Percentiles rank a stretch among this genome's conserved stretches.
phyloP scores from a whole-genome alignment of 1,139 yeast genomes.

The Hyphopichia buzzinii region DNA sequence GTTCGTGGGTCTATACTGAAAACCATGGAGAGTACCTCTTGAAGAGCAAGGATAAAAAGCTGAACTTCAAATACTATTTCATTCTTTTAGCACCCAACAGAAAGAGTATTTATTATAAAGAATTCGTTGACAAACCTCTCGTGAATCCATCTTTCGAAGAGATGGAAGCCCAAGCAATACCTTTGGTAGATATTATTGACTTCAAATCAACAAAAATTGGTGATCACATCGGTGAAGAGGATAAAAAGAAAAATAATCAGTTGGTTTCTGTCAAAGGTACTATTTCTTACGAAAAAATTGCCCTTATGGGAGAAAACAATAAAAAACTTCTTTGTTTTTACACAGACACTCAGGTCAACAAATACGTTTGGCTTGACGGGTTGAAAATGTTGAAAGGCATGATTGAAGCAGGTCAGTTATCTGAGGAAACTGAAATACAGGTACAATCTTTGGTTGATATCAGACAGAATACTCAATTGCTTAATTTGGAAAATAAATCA shows the following conservation, averaged over 20 bases:
- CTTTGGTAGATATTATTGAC: constrained; percentile 34
- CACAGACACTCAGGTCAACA: constrained; percentile 69
- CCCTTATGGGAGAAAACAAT: constrained; percentile 42
- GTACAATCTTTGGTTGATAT: constrained; percentile 56
- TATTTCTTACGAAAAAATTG: constrained; percentile 54
- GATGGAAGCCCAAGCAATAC: constrained; percentile 33
- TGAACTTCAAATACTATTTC: constrained; percentile 44
- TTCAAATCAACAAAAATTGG: constrained; percentile 46
- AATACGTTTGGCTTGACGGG: constrained; percentile 81
- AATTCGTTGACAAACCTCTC: constrained; percentile 47
- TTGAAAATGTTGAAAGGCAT: constrained; percentile 55
- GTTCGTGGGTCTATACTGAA: constrained; percentile 81
- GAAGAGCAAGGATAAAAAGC: constrained; percentile 24
- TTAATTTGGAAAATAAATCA: constrained; percentile 44
- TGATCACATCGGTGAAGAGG: constrained; percentile 39
- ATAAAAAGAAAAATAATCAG: constrained; percentile 32
- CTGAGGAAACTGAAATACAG: constrained; percentile 60
- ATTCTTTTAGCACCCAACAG: constrained; percentile 73
- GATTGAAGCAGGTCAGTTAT: constrained; percentile 37
- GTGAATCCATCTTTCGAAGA: constrained; percentile 59
- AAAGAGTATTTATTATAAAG: constrained; percentile 59
- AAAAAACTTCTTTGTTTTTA: constrained; percentile 54
- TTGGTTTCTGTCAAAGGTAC: constrained; percentile 54
- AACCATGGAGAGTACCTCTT: constrained; percentile 50
- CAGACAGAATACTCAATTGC: constrained; percentile 64